A percentile compares a stretch with the other conserved stretches of the same genome.
Conservation (phyloP, 306 rosid species). For the Cicer arietinum region DNA sequence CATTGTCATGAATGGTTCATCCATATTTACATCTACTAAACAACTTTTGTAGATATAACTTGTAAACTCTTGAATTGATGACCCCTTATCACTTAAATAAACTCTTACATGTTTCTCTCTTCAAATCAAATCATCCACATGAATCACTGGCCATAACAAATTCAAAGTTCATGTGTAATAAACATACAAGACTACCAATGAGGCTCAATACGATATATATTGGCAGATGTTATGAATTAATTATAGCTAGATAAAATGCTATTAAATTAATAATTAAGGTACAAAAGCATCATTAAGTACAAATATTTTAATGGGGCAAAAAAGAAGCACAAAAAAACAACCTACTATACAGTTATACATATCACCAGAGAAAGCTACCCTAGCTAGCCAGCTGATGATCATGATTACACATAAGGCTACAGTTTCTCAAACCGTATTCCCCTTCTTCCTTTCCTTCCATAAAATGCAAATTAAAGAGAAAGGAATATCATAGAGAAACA, state of each 20-base stretch:
- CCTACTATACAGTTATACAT: constrained; percentile 72
- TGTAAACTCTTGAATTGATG: too few species aligned
- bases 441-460: constrained; percentile 40
- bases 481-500: constrained; percentile 17
- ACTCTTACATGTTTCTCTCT: too few species aligned
- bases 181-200: too few species aligned
- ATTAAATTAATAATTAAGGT: constrained; percentile 42
- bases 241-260: constrained; percentile 33
- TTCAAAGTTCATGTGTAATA: too few species aligned
- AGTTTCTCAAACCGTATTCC: constrained; percentile 46
- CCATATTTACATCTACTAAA: too few species aligned
- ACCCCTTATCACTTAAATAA: too few species aligned
- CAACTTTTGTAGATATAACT: too few species aligned
- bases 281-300: constrained; percentile 32
- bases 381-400: constrained; percentile 40
- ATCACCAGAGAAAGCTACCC: constrained; percentile 34
- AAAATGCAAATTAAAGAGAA: constrained; percentile 44
- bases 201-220: too few species aligned
- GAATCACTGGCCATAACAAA: too few species aligned
- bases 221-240: too few species aligned
- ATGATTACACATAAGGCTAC: constrained; percentile 30
- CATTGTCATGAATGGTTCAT: too few species aligned
- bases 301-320: neutral
- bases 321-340: constrained; percentile 28
- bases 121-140: too few species aligned